phyloP scores from a whole-genome alignment of 495 filamentous ascomycete species.

The Hyphodiscus hymeniophilus region DNA sequence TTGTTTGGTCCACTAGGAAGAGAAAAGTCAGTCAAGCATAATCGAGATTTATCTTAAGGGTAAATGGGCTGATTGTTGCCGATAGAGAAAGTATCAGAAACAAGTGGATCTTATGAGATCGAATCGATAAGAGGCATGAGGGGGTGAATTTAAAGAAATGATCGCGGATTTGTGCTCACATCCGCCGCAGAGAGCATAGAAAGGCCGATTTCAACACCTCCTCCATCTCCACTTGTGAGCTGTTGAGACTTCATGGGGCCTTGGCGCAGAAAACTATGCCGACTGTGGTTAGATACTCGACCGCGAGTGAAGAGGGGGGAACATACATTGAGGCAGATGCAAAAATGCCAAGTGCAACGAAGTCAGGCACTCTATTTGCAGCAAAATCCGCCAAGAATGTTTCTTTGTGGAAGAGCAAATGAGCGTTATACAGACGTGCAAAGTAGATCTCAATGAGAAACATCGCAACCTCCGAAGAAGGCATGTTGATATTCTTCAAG shows the following conservation, averaged over 20 bases:
- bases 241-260: neutral
- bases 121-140: too few species aligned
- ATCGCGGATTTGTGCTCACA: too few species aligned
- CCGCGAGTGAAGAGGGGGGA: neutral
- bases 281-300: neutral
- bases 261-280: conserved; percentile 5
- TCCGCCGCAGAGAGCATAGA: conserved; percentile 2
- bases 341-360: conserved; percentile 13
- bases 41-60: too few species aligned
- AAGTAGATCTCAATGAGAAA: conserved; percentile 14
- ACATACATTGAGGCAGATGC: conserved; percentile 12
- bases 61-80: too few species aligned
- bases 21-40: too few species aligned
- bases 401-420: conserved; percentile 13
- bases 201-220: neutral
- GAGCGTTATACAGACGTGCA: conserved; percentile 6
- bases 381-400: conserved; percentile 11
- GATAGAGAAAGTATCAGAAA: too few species aligned
- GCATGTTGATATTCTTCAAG: neutral
- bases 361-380: conserved; percentile 10
- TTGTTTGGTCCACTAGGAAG: conserved; percentile 4
- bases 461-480: conserved; percentile 8
- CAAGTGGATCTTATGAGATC: too few species aligned
- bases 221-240: neutral
- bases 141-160: too few species aligned